Evolutionary conservation across 495 filamentous ascomycete genomes (phyloP).

Genomic region (Aspergillus incahuasiensis): DNA sequence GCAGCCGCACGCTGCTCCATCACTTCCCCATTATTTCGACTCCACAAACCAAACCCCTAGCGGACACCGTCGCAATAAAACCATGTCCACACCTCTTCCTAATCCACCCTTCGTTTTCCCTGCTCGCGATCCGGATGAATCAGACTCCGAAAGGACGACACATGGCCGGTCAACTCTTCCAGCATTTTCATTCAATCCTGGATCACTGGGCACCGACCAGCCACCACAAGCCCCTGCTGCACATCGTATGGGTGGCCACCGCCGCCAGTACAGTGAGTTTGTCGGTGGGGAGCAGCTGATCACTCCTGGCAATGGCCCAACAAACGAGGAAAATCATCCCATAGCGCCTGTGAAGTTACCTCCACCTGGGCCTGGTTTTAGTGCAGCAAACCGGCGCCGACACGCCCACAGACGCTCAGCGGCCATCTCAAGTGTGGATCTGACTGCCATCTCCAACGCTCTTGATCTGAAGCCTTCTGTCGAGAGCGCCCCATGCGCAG

Average conservation of each 20-base stretch:
- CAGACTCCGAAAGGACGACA: slow-evolving; percentile 13
- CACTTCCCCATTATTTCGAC: slow-evolving; percentile 32
- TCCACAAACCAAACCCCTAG: slow-evolving; percentile 16
- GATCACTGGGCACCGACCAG: slow-evolving; percentile 27
- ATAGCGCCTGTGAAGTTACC: slow-evolving; percentile 46
- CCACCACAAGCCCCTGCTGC: slow-evolving; percentile 26
- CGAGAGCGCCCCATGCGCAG: slow-evolving; percentile 61
- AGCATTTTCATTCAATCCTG: slow-evolving; percentile 63
- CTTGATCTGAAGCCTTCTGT: slow-evolving; percentile 43
- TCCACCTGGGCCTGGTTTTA: slow-evolving; percentile 42
- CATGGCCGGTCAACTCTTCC: slow-evolving; percentile 47
- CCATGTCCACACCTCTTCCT: slow-evolving; percentile 49
- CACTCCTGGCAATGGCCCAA: slow-evolving; percentile 57
- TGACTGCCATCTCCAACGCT: slow-evolving; percentile 65
- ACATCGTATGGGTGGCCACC: slow-evolving; percentile 53
- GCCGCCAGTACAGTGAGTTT: slow-evolving; percentile 72
- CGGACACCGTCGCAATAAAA: slow-evolving; percentile 26
- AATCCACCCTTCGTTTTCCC: slow-evolving; percentile 75
- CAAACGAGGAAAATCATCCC: slow-evolving; percentile 49
- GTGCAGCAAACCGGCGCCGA: slow-evolving; percentile 50
- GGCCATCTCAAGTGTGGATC: slow-evolving; percentile 79
- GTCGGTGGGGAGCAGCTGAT: slow-evolving; percentile 66
- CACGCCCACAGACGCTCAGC: slow-evolving; percentile 85
- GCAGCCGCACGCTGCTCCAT: slow-evolving; percentile 26
- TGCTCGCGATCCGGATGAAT: slow-evolving; percentile 33